Base-by-base conservation (phyloP, 148 eudicot species). In the Rhododendron molle region DNA sequence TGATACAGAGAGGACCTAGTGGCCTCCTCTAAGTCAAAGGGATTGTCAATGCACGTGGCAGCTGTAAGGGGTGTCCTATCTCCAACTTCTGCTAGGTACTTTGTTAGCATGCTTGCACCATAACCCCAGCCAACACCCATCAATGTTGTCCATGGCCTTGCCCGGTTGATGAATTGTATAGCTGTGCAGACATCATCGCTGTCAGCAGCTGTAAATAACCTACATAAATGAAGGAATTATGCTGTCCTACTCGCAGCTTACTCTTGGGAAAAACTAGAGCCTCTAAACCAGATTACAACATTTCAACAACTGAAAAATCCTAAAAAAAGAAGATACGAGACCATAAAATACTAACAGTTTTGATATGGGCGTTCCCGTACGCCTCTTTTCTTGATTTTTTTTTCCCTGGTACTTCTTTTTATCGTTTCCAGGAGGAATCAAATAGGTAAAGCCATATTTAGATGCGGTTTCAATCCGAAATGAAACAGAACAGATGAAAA, bases 171-270 rank as follows among this genome's bases (percentile, higher is more conserved):
- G 84, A 86, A 96, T 82, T 89, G 95, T 88, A 95, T 85, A 88
- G 97, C 95, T 84, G 95, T 93, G 93, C 87, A 90, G 85, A 96
- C 88, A 93, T 96, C 99, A 93, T 96, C 98, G 86, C 98, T 95
- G 87, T 96, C 99, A 91, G 98, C 99, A 89, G 99, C 97, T 85
- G 98, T 90, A 90, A 96, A 95, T 91, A 96, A 89, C 99, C 99
- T 96, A 93, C 88, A 92, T 52, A 86, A 84, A 89, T 81, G 80
- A 88, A 88, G 88, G 81, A 83, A 83, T 90, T 87, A 83, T 46
- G 79, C 28, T 28, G 83, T 79, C 54, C 86, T 78, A 82, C 85
- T 82, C 90, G 89, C 91, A 91, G 91, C 84, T 89, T 87, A 54
- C 65, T 47, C 52, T 67, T 62, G 50, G 23, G 56, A 54, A 85